These are phyloP conservation scores for Trichoderma simmonsii DNA, from an alignment of 2,329 filamentous ascomycete species.

Conservation along the genomic window DNA sequence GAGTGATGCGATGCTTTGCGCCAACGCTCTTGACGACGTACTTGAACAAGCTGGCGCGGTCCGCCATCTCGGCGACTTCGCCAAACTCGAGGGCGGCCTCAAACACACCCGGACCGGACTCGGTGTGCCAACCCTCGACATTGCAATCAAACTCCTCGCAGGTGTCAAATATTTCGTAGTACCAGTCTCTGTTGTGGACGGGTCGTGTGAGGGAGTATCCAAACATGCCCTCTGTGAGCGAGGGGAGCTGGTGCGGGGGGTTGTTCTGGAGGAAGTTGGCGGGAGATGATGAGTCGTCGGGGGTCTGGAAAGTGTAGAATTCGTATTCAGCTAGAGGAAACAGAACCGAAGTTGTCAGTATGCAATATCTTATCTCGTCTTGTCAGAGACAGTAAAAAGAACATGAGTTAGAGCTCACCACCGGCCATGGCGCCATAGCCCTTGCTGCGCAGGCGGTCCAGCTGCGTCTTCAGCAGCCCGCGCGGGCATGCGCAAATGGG, in stretches of 20 bases:
- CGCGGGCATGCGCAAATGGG: constrained; percentile 77
- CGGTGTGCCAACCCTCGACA: constrained; percentile 94
- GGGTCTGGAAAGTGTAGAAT: constrained; percentile 85
- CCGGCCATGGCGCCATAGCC: constrained; percentile 87
- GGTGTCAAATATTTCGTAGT: constrained; percentile 80
- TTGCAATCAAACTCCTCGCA: constrained; percentile 75
- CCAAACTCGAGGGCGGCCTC: constrained; percentile 93
- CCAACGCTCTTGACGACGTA: constrained; percentile 88
- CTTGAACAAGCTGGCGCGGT: constrained; percentile 91
- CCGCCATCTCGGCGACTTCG: constrained; percentile 84
- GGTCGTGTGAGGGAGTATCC: constrained; percentile 87
- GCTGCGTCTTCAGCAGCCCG: constrained; percentile 65
- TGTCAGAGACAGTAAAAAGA: neutral
- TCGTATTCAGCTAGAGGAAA: constrained; percentile 77
- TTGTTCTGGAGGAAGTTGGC: constrained; percentile 72
- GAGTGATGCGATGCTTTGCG: constrained; percentile 84
- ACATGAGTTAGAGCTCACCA: constrained; percentile 51
- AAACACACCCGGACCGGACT: constrained; percentile 90
- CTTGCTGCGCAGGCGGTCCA: constrained; percentile 62
- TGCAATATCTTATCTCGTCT: neutral
- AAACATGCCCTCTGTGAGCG: constrained; percentile 91
- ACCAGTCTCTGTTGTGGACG: constrained; percentile 88
- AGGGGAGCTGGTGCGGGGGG: constrained; percentile 67
- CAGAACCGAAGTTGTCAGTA: neutral
- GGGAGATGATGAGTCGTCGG: constrained; percentile 60